A percentile compares a stretch with the other conserved stretches of the same genome.
These are phyloP conservation scores for Psophocarpus tetragonolobus DNA, from an alignment of 306 rosid genomes.

Conservation along the genomic window DNA sequence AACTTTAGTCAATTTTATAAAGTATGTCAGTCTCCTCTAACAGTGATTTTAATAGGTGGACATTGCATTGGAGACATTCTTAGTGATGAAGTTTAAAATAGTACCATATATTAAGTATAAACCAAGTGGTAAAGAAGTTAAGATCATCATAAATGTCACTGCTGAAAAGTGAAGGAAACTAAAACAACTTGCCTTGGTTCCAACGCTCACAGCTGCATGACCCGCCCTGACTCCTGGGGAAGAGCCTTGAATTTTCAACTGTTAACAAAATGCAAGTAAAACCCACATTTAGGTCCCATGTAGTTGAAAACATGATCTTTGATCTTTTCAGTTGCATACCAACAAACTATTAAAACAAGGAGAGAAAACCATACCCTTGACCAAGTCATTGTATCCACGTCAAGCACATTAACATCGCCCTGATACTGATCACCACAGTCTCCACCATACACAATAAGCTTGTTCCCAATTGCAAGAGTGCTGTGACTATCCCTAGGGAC, in stretches of 20 bases:
- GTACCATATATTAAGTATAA: constrained; percentile 2
- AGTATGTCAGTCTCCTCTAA: too few relatives aligned
- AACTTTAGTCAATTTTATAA: too few relatives aligned
- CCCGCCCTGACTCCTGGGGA: constrained; percentile 94
- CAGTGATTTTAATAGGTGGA: too few relatives aligned
- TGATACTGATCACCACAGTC: constrained; percentile 87
- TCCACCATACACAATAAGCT: constrained; percentile 88
- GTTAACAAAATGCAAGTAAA: constrained; percentile 34
- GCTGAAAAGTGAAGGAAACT: neutral
- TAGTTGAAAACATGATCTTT: constrained; percentile 12
- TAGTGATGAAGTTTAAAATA: neutral
- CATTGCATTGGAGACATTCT: too few relatives aligned
- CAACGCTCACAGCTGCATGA: constrained; percentile 79
- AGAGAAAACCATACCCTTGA: constrained; percentile 58
- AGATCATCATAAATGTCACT: neutral
- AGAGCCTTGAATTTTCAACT: constrained; percentile 86
- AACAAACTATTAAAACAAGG: neutral
- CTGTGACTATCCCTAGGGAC: constrained; percentile 92
- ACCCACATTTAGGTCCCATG: neutral
- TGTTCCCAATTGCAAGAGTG: constrained; percentile 69
- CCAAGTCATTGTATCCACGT: constrained; percentile 84
- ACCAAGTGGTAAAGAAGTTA: neutral
- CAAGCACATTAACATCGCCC: constrained; percentile 78
- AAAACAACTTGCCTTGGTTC: constrained; percentile 70
- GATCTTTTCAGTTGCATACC: neutral